These are phyloP conservation scores for Starmerella stellata DNA, from an alignment of 805 yeast species.

Conservation along the genomic window DNA sequence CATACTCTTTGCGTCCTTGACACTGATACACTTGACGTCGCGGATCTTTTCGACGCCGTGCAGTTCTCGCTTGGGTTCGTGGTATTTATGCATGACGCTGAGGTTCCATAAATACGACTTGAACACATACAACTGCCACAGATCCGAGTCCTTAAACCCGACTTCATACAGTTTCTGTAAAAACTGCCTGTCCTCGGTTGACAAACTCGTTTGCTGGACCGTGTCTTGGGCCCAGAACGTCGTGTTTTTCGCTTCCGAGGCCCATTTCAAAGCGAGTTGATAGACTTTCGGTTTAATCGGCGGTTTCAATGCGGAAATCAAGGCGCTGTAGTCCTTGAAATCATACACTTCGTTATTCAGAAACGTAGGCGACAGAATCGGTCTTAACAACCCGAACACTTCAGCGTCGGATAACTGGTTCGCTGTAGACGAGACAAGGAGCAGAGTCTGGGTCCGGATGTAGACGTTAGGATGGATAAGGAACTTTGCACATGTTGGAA, in stretches of 20 bases:
- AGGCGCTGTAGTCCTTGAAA: constrained; percentile 46
- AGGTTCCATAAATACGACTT: constrained; percentile 42
- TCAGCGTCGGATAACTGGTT: constrained; percentile 56
- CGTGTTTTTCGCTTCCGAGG: constrained; percentile 39
- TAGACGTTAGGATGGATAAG: constrained; percentile 74
- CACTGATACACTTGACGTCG: background rate
- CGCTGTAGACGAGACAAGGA: constrained; percentile 44
- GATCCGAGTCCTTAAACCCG: constrained; percentile 54
- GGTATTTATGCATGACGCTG: constrained; percentile 3
- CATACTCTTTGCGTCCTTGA: background rate
- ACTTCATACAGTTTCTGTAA: constrained; percentile 47
- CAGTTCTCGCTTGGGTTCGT: background rate
- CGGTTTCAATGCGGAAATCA: constrained; percentile 40
- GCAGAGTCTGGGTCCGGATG: constrained; percentile 53
- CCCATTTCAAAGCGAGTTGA: constrained; percentile 53
- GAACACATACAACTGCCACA: constrained; percentile 67
- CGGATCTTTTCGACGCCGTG: background rate
- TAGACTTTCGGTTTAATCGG: constrained; percentile 53
- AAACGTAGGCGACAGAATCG: constrained; percentile 48
- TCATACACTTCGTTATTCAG: constrained; percentile 59
- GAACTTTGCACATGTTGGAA: constrained; percentile 35
- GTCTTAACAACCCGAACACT: constrained; percentile 63
- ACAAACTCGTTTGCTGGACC: constrained; percentile 2
- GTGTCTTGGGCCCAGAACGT: constrained; percentile 52
- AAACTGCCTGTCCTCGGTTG: constrained; percentile 30